Percentiles rank a stretch among this genome's conserved stretches.
Evolutionary conservation across 176 grass and related monocot species (phyloP).

Genomic region (Puya raimondii): DNA sequence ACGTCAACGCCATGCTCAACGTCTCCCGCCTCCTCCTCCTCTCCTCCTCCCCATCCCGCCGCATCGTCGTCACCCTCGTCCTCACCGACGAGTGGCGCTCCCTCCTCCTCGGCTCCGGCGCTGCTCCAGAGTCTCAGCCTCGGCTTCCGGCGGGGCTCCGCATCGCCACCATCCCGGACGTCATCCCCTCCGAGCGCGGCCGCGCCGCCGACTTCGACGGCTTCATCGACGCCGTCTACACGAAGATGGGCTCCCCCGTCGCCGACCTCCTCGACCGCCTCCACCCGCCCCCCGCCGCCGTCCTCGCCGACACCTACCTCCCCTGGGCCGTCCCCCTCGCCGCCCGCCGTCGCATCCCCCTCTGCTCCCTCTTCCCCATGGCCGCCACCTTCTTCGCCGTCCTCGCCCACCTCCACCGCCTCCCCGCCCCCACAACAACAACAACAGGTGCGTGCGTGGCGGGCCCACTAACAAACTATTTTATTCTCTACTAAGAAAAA

Average conservation of each 20-base stretch:
- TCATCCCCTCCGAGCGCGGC: conserved; percentile 56
- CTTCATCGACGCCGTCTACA: conserved; percentile 46
- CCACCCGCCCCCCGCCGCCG: conserved; percentile 19
- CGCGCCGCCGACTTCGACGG: conserved; percentile 39
- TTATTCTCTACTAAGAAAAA: no score
- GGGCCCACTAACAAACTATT: no score
- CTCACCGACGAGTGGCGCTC: conserved; percentile 63
- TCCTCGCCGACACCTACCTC: conserved; percentile 36
- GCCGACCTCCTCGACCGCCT: conserved; percentile 43
- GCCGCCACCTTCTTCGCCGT: conserved; percentile 34
- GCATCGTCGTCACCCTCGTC: conserved; percentile 40
- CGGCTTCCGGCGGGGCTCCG: conserved; percentile 20
- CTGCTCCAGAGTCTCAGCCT: background rate
- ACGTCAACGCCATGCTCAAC: conserved; percentile 63
- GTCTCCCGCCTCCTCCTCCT: conserved; percentile 37
- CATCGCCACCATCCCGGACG: conserved; percentile 50
- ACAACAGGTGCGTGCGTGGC: background rate
- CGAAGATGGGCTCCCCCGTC: conserved; percentile 47
- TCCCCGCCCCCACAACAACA: background rate
- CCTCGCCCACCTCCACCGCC: conserved; percentile 27
- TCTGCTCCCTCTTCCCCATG: conserved; percentile 47
- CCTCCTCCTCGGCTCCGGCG: conserved; percentile 17
- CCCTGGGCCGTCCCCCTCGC: conserved; percentile 50
- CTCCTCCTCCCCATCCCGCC: conserved; percentile 30
- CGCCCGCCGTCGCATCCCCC: conserved; percentile 34